Base-by-base conservation (phyloP, 2,329 filamentous ascomycete genomes). In the Rhynchosporium agropyri region DNA sequence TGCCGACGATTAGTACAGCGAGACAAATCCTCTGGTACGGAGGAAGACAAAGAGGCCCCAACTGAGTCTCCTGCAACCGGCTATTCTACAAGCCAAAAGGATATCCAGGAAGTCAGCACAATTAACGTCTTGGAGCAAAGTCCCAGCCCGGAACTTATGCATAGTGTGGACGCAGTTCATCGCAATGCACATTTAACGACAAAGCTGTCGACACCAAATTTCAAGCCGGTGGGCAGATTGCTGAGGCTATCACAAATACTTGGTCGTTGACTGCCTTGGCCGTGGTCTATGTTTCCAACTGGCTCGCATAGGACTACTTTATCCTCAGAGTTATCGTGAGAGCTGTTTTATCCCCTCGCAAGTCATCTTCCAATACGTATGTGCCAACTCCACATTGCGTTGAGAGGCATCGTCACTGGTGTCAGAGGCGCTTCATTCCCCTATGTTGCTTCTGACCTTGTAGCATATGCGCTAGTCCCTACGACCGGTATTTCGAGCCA, bases 351-450 rank as follows among this genome's bases (percentile, higher is more conserved):
- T 20, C 20, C 20, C 20, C 20, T 20, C 20, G 20, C 1, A 20
- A 20, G 20, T 20, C 20, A 20, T 20, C 1, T 20, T 20, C 20
- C 20, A 20, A 20, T 20, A 20, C 20, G 20, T 20, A 20, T 20
- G 20, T 20, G 20, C 20, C 20, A 20, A 20, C 20, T 20, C 20
- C 20, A 20, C 20, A 20, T 20, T 20, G 20, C 20, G 20, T 20
- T 20, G 20, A 20, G 58, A 58, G 60, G 60, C 28, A 36, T 62
- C 12, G 60, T 62, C 13, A 51, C 60, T 40, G 60, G 51, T 50
- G 42, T 62, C 53, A 62, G 60, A 31, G 51, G 42, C 36, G 51
- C 60, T 4, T 58, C 68, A 31, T 55, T 68, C 38, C 63, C 63
- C 13, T 65, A 58, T 43, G 60, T 65, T 46, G 63, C 63, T 26